Percentiles rank a stretch among this genome's conserved stretches.
Conservation (phyloP, 495 filamentous ascomycete genomes). For the Penicillium cosmopolitanum region DNA sequence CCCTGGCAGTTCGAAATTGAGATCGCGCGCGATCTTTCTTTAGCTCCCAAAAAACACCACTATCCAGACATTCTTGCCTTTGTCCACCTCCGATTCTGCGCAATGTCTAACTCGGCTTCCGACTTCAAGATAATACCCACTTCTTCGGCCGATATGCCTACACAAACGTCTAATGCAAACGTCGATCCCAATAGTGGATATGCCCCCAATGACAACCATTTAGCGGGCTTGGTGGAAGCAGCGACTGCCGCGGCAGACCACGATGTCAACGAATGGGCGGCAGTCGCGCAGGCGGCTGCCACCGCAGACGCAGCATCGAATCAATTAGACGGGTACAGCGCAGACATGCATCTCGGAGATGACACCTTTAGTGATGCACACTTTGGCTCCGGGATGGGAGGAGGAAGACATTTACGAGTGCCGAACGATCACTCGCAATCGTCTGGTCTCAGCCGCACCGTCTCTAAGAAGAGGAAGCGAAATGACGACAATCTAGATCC, state of each 20-base stretch:
- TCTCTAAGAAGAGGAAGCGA: slow-evolving; percentile 50
- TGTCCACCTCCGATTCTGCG: slow-evolving; percentile 1
- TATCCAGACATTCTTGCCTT: neutral
- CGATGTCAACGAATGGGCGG: slow-evolving; percentile 50
- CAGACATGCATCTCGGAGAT: slow-evolving; percentile 48
- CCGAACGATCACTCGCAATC: slow-evolving; percentile 76
- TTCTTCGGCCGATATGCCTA: slow-evolving; percentile 33
- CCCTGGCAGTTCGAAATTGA: neutral
- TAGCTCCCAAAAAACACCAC: neutral
- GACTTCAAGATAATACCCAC: slow-evolving; percentile 38
- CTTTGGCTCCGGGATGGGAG: slow-evolving; percentile 34
- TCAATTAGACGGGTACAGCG: slow-evolving; percentile 43
- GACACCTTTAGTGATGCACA: slow-evolving; percentile 46
- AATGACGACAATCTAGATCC: slow-evolving; percentile 50
- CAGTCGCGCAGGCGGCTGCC: slow-evolving; percentile 39
- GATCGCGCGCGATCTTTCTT: neutral
- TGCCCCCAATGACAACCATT: slow-evolving; percentile 49
- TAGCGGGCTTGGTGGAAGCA: slow-evolving; percentile 57
- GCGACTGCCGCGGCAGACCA: slow-evolving; percentile 57
- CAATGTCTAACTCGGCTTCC: slow-evolving; percentile 40
- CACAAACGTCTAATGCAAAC: slow-evolving; percentile 31
- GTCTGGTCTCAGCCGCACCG: slow-evolving; percentile 61
- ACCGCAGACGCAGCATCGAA: slow-evolving; percentile 42
- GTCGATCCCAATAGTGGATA: slow-evolving; percentile 45
- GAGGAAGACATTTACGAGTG: slow-evolving; percentile 35